Conservation (phyloP, 2,329 filamentous ascomycete genomes). For the Aspergillus hiratsukae region DNA sequence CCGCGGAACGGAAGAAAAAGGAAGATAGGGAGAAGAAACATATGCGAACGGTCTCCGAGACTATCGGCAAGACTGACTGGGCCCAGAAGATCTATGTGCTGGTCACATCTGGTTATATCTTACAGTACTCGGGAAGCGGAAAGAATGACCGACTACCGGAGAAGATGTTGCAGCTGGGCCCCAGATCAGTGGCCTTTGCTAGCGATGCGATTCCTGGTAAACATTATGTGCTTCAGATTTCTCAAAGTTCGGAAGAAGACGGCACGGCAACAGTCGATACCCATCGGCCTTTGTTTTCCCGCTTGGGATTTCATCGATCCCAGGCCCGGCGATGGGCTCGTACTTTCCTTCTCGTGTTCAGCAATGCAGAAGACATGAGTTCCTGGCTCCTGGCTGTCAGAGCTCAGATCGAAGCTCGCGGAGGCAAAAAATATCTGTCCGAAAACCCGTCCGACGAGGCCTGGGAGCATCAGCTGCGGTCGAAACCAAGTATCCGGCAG, state of each 20-base stretch:
- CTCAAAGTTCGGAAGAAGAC: slow-evolving; percentile 33
- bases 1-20: slow-evolving; percentile 27
- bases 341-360: slow-evolving; percentile 42
- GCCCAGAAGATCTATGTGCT: slow-evolving; percentile 44
- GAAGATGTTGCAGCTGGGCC: slow-evolving; percentile 43
- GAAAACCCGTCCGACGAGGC: slow-evolving; percentile 33
- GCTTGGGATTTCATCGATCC: slow-evolving; percentile 36
- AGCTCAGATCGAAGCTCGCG: slow-evolving; percentile 43
- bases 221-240: slow-evolving; percentile 47
- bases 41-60: slow-evolving; percentile 32
- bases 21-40: slow-evolving; percentile 32
- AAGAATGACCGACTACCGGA: slow-evolving; percentile 45
- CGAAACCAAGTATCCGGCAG: slow-evolving; percentile 27
- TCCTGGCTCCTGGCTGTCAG: slow-evolving; percentile 43
- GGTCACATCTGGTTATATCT: slow-evolving; percentile 40
- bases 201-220: slow-evolving; percentile 48
- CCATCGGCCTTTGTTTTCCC: slow-evolving; percentile 35
- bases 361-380: slow-evolving; percentile 41
- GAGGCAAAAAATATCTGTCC: slow-evolving; percentile 41
- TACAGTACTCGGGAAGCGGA: slow-evolving; percentile 44
- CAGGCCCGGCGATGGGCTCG: slow-evolving; percentile 32
- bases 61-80: slow-evolving; percentile 39
- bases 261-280: slow-evolving; percentile 22
- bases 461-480: slow-evolving; percentile 21
- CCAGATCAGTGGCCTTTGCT: slow-evolving; percentile 45